Evolutionary conservation across 169 alveolate species (phyloP).

Genomic region (Ichthyophthirius multifiliis): DNA sequence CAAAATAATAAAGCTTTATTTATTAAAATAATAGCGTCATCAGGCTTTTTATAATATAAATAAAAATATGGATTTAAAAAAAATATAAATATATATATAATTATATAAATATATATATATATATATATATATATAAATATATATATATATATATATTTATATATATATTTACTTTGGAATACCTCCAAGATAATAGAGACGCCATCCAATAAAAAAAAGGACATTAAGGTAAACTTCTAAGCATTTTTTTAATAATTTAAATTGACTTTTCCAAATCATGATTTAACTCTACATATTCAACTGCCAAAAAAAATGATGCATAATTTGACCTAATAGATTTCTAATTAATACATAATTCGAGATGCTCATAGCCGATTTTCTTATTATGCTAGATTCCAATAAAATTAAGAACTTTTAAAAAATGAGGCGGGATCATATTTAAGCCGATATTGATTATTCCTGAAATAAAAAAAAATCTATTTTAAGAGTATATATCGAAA

Average conservation of each 20-base stretch:
- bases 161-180: no score
- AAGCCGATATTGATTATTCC: background rate
- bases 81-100: no score
- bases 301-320: background rate
- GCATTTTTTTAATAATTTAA: background rate
- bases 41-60: no score
- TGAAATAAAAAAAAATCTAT: background rate
- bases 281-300: background rate
- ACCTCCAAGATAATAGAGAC: background rate
- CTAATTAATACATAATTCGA: background rate
- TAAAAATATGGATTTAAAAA: no score
- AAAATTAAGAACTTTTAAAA: background rate
- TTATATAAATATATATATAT: no score
- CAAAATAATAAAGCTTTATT: background rate
- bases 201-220: conserved; percentile 9
- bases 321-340: background rate
- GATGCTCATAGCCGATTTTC: background rate
- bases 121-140: no score
- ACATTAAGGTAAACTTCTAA: background rate
- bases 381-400: background rate
- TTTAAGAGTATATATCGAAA: background rate
- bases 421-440: background rate
- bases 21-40: background rate
- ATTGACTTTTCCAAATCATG: background rate
- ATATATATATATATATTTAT: no score